These are phyloP conservation scores for Lathyrus tuberosus DNA, from an alignment of 306 rosid species.

Conservation along the genomic window DNA sequence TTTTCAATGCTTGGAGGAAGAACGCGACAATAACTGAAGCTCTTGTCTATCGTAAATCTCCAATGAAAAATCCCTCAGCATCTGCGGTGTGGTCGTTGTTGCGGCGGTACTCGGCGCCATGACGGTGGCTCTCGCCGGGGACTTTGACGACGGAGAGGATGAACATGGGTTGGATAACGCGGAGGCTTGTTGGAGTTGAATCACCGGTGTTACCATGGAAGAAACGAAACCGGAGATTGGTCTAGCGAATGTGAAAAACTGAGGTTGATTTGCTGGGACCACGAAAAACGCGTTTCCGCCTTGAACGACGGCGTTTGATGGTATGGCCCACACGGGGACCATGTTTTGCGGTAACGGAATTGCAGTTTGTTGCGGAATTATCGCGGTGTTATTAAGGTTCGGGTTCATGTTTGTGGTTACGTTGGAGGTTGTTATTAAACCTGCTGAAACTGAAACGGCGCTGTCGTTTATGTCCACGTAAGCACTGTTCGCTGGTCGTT, in stretches of 20 bases:
- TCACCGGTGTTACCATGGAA: slow-evolving; percentile 44
- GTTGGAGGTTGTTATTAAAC: slow-evolving; percentile 40
- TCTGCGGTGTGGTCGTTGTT: slow-evolving; percentile 38
- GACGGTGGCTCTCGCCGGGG: slow-evolving; percentile 44
- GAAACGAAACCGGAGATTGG: slow-evolving; percentile 68
- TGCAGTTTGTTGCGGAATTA: slow-evolving; percentile 44
- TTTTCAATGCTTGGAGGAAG: slow-evolving; percentile 54
- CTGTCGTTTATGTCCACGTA: slow-evolving; percentile 58
- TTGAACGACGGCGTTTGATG: slow-evolving; percentile 52
- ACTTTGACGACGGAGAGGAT: slow-evolving; percentile 28
- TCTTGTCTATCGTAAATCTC: slow-evolving; percentile 71
- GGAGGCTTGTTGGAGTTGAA: slow-evolving; percentile 41
- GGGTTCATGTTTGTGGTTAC: background rate
- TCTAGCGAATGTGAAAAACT: slow-evolving; percentile 53
- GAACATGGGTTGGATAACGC: background rate
- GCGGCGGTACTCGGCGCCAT: slow-evolving; percentile 40
- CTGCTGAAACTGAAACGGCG: slow-evolving; percentile 57
- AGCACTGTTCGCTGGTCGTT: slow-evolving; percentile 52
- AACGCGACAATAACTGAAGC: slow-evolving; percentile 69
- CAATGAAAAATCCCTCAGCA: slow-evolving; percentile 67
- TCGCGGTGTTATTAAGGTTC: background rate
- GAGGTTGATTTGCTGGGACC: slow-evolving; percentile 58
- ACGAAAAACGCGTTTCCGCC: slow-evolving; percentile 53
- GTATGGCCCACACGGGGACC: slow-evolving; percentile 79
- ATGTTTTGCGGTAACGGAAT: slow-evolving; percentile 47